Evolutionary conservation across 1,139 yeast genomes (phyloP).

Genomic region (Sugiyamaella paludigena): DNA sequence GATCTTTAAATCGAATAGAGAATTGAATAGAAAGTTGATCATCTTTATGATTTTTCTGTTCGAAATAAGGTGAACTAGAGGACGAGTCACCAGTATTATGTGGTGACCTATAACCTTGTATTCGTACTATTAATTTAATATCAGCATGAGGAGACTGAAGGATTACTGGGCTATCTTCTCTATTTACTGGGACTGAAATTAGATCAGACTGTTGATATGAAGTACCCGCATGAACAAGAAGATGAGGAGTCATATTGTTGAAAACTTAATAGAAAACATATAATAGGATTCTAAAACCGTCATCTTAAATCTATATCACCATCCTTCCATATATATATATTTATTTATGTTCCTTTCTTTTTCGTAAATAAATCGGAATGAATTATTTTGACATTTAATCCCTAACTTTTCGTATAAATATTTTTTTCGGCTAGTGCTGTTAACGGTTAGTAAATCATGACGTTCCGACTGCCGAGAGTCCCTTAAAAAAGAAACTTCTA

Average conservation of each 20-base stretch:
- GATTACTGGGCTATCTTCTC: conserved; percentile 4
- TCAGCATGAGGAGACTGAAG: conserved; percentile 7
- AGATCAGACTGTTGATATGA: conserved; percentile 3
- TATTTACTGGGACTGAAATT: conserved; percentile 7
- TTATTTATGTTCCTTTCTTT: no score
- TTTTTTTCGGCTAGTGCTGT: no score
- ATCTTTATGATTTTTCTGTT: conserved; percentile 22
- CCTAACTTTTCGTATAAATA: no score
- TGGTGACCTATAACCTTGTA: conserved; percentile 1
- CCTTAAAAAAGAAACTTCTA: no score
- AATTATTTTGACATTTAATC: no score
- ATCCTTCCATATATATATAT: no score
- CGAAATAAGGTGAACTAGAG: conserved; percentile 26
- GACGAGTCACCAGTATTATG: neutral
- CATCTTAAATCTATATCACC: no score
- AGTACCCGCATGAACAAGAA: conserved; percentile 9
- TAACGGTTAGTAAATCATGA: no score
- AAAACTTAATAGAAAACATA: neutral
- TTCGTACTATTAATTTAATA: conserved; percentile 2
- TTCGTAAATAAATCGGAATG: no score
- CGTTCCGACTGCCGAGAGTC: no score
- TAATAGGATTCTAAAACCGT: no score
- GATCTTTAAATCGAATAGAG: conserved; percentile 33
- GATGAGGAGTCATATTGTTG: conserved; percentile 2
- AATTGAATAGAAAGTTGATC: conserved; percentile 36